These are phyloP conservation scores for Suhomyces tanzawaensis DNA, from an alignment of 805 yeast genomes.

Conservation along the genomic window DNA sequence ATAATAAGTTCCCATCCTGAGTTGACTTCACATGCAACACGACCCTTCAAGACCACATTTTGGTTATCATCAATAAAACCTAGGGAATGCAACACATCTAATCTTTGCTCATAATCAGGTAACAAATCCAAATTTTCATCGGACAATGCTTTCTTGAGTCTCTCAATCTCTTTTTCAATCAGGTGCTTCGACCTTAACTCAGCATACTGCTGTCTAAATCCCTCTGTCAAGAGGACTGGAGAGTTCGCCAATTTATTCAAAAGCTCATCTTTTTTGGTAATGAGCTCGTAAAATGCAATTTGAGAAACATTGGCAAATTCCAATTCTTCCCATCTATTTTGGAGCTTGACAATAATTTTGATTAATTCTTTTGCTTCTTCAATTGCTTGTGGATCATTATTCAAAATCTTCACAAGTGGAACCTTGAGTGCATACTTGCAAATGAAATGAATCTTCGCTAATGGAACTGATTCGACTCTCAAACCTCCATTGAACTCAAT, in stretches of 20 bases:
- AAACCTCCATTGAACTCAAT: constrained; percentile 35
- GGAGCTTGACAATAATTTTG: constrained; percentile 31
- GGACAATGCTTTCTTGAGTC: constrained; percentile 61
- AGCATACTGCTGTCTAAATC: constrained; percentile 45
- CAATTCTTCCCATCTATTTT: constrained; percentile 43
- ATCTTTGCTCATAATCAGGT: constrained; percentile 91
- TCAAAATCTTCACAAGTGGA: constrained; percentile 32
- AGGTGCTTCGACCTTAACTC: constrained; percentile 45
- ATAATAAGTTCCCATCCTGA: constrained; percentile 88
- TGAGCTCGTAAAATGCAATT: constrained; percentile 34
- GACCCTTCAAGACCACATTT: constrained; percentile 82
- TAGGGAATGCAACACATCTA: constrained; percentile 72
- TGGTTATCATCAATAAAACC: constrained; percentile 74
- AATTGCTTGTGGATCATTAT: constrained; percentile 35
- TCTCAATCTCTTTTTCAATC: constrained; percentile 50
- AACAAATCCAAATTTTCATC: constrained; percentile 86
- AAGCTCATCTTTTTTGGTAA: constrained; percentile 36
- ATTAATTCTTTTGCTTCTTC: constrained; percentile 36
- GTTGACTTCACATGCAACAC: constrained; percentile 90
- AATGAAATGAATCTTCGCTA: constrained; percentile 43
- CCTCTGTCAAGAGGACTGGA: constrained; percentile 33
- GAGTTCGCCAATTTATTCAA: constrained; percentile 25
- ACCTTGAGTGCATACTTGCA: constrained; percentile 35
- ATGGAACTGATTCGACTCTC: constrained; percentile 39
- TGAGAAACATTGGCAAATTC: constrained; percentile 35